A percentile compares a stretch with the other conserved stretches of the same genome.
phyloP scores from a whole-genome alignment of 371 early-diverging fungal species.

The Rhizomucor miehei region DNA sequence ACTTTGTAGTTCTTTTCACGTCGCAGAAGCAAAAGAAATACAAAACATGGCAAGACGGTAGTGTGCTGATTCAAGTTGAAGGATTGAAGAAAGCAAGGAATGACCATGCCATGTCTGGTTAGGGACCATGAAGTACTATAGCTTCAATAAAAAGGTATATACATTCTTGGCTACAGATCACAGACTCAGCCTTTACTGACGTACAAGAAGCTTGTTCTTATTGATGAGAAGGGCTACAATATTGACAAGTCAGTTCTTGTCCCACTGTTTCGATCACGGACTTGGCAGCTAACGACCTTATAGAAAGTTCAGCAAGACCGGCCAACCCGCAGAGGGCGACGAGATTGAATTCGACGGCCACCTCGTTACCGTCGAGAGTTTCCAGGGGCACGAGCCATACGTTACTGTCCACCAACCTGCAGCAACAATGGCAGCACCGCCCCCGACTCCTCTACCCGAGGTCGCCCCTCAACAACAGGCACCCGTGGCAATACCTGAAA shows the following conservation, averaged over 20 bases:
- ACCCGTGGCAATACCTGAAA: background rate
- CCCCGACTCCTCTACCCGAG: no score
- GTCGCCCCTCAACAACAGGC: background rate
- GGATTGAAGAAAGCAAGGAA: background rate
- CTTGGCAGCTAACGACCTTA: background rate
- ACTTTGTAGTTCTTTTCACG: constrained; percentile 43
- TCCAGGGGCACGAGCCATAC: constrained; percentile 9
- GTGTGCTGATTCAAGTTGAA: background rate
- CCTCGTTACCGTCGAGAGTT: constrained; percentile 50
- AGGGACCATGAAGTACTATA: constrained; percentile 46
- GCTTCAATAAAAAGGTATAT: constrained; percentile 40
- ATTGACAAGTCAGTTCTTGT: constrained; percentile 31
- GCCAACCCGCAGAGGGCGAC: constrained; percentile 42
- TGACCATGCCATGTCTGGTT: background rate
- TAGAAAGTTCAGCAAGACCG: constrained; percentile 47
- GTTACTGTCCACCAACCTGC: constrained; percentile 1
- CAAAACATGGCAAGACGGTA: constrained; percentile 69
- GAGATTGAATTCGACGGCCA: constrained; percentile 65
- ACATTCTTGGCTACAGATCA: background rate
- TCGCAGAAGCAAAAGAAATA: constrained; percentile 58
- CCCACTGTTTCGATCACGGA: background rate
- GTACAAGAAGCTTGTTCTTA: constrained; percentile 32
- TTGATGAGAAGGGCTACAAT: constrained; percentile 47
- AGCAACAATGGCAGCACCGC: background rate
- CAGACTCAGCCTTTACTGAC: background rate